phyloP scores from a whole-genome alignment of 192 early-diverging fungal species.

The Mortierella hygrophila region DNA sequence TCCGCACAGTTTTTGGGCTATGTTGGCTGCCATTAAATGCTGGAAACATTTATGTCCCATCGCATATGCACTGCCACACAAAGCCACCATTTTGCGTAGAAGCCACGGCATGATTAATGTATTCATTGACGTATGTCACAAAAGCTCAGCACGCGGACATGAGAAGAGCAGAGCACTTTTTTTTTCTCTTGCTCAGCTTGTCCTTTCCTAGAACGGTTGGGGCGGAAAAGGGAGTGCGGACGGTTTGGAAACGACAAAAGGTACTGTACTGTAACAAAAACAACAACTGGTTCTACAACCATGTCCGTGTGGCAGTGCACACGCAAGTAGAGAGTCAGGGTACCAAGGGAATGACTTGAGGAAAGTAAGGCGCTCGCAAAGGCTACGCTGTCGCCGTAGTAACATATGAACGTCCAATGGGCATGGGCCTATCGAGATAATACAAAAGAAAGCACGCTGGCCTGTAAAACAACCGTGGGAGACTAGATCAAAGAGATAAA shows the following conservation, averaged over 20 bases:
- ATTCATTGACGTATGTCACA: not conserved
- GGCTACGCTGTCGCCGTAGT: not conserved
- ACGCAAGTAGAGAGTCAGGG: too few species aligned
- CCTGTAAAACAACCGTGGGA: not conserved
- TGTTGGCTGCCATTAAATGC: not conserved
- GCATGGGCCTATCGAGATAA: not conserved
- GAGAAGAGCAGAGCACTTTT: not conserved
- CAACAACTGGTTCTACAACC: not conserved
- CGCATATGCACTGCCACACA: not conserved
- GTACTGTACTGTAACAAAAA: not conserved
- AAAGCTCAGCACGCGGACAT: not conserved
- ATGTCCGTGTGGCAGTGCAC: conserved; percentile 15
- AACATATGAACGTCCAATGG: not conserved
- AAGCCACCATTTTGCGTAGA: not conserved
- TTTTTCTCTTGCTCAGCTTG: not conserved
- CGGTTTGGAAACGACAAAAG: not conserved
- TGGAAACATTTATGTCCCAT: not conserved
- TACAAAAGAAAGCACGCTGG: not conserved
- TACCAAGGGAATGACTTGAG: not conserved
- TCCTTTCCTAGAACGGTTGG: not conserved
- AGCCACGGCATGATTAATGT: not conserved
- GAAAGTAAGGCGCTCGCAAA: not conserved
- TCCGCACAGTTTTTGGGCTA: not conserved
- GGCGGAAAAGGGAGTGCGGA: not conserved
- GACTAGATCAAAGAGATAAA: not conserved